Conservation (phyloP, 2,329 filamentous ascomycete genomes). For the Sphaerulina musiva region DNA sequence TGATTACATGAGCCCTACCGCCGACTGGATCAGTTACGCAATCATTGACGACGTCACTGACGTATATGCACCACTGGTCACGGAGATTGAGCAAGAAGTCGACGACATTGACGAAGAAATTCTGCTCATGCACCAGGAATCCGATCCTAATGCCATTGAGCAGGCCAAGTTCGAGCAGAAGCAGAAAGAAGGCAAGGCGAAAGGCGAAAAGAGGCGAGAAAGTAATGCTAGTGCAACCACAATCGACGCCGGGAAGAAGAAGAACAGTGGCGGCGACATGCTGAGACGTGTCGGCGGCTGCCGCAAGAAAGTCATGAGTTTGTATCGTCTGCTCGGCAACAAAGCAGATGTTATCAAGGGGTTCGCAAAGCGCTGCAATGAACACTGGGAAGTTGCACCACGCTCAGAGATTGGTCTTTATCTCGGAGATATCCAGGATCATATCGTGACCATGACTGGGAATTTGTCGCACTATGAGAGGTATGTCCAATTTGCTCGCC, state of each 20-base stretch:
- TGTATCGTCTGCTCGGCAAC: slow-evolving; percentile 87
- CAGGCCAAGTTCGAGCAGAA: slow-evolving; percentile 14
- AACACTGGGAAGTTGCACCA: slow-evolving; percentile 94
- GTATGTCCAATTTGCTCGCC: slow-evolving; percentile 49
- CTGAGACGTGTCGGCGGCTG: slow-evolving; percentile 86
- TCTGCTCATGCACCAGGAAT: slow-evolving; percentile 64
- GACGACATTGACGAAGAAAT: slow-evolving; percentile 95
- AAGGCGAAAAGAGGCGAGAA: slow-evolving; percentile 9
- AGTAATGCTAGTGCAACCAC: slow-evolving; percentile 30
- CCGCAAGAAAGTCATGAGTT: slow-evolving; percentile 92
- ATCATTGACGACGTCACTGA: slow-evolving; percentile 98
- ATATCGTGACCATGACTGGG: slow-evolving; percentile 97
- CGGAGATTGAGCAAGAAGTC: slow-evolving; percentile 89
- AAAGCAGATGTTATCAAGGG: slow-evolving; percentile 99
- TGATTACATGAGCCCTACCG: slow-evolving; percentile 85
- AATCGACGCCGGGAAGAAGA: slow-evolving; percentile 35
- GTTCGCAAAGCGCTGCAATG: slow-evolving; percentile 95
- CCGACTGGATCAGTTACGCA: slow-evolving; percentile 97
- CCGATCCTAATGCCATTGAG: slow-evolving; percentile 32
- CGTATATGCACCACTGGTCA: slow-evolving; percentile 86
- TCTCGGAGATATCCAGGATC: slow-evolving; percentile 95
- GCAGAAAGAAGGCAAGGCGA: slow-evolving; percentile 24
- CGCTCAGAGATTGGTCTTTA: slow-evolving; percentile 96
- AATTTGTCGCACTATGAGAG: slow-evolving; percentile 96
- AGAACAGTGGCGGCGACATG: slow-evolving; percentile 63